A percentile compares a stretch with the other conserved stretches of the same genome.
phyloP scores from a whole-genome alignment of 2,329 filamentous ascomycete species.

The Fusarium pilosicola region DNA sequence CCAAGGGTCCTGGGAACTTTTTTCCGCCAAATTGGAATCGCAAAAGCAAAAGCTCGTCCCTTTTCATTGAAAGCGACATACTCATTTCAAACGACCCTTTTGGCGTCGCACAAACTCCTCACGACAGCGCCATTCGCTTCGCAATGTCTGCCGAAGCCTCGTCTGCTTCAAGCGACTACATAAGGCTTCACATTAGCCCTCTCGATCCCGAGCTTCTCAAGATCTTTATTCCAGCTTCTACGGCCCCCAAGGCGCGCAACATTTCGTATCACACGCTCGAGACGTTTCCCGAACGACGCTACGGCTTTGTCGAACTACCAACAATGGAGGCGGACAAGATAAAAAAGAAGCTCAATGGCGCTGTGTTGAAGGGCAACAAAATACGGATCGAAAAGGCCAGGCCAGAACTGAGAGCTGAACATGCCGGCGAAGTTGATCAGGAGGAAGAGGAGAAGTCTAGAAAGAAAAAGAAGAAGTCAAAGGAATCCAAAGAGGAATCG shows the following conservation, averaged over 20 bases:
- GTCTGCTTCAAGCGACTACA: constrained; percentile 42
- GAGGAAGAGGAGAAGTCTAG: constrained; percentile 44
- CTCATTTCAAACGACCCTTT: constrained; percentile 17
- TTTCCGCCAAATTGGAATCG: constrained; percentile 30
- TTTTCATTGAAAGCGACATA: constrained; percentile 22
- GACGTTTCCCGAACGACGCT: constrained; percentile 89
- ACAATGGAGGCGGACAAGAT: constrained; percentile 86
- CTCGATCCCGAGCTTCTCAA: constrained; percentile 79
- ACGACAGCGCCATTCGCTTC: constrained; percentile 16
- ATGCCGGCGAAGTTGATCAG: constrained; percentile 48
- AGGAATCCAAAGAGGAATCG: constrained; percentile 49
- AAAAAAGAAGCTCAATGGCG: constrained; percentile 89
- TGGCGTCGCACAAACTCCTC: constrained; percentile 34
- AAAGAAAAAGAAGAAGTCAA: constrained; percentile 48
- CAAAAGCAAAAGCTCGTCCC: constrained; percentile 24
- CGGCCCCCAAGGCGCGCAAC: constrained; percentile 75
- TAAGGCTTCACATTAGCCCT: constrained; percentile 83
- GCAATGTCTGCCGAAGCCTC: constrained; percentile 42
- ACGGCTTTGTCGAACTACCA: constrained; percentile 90
- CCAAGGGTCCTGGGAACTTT: constrained; percentile 36
- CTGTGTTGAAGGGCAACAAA: constrained; percentile 84
- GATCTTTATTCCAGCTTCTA: constrained; percentile 74
- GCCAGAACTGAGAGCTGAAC: constrained; percentile 58
- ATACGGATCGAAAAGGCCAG: constrained; percentile 85
- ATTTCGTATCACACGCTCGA: constrained; percentile 89